Base-by-base conservation (phyloP, 108 stramenopile species). In the Cyclotella kingstonii region DNA sequence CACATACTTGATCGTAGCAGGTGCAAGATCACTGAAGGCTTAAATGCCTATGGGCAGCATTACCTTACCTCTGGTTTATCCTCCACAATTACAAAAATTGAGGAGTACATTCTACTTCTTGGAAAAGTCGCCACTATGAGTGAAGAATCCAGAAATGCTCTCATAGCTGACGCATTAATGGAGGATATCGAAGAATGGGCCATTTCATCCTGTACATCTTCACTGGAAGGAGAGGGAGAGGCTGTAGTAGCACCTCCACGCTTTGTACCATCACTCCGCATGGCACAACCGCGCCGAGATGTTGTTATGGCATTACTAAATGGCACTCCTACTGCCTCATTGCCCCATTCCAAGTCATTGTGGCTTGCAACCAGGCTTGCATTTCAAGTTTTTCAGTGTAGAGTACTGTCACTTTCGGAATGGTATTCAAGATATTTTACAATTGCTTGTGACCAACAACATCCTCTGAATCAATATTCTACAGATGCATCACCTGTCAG, bases 341-440 rank as follows among this genome's bases (percentile, higher is more conserved):
- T 41, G 42, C 43, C 35, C 26, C 1, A 2, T 18, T 12, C 31
- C 17, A 53, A 53, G 10, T 53, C 52, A 30, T 29, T 67, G 11
- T 43, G 54, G 4, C 60, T 62, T 18, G 60, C 65, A 17, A 38
- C 52, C 14, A 60, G 53, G 26, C 44, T 66, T 50, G 65, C 65
- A 5, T 75, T 67, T 28, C 65, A 54, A 62, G 58, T 66, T 23
- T 75, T 75, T n/a, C 64, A 66, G 46, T 55, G 39, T 3, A 59
- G 73, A 29, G 45, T 54, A 25, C 34, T 75, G 38, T 56, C 73
- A 0, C 73, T 75, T 7, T 40, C 73, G 11, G 63, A 67, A 12
- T 75, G 73, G 73, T 54, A 75, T 50, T 53, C 61, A 10, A 62
- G 57, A 35, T 75, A 75, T 48, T 75, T 67, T 46, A 60, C 66